A percentile compares a stretch with the other conserved stretches of the same genome.
phyloP scores from a whole-genome alignment of 2,329 filamentous ascomycete genomes.

The Microsporum ferrugineum region DNA sequence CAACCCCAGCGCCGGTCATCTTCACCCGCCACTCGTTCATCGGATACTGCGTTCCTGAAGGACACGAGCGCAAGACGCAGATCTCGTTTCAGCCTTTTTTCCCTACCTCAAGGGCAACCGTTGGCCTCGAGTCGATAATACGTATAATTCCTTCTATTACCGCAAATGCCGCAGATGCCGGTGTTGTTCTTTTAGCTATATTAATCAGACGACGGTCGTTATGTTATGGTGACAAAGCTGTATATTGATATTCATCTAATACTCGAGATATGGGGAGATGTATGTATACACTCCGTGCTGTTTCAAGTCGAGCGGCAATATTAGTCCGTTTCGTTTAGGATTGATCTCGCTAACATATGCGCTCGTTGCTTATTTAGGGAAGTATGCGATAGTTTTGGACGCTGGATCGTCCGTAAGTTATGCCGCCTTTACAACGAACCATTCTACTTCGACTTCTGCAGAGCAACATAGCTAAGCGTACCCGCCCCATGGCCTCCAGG shows the following conservation, averaged over 20 bases:
- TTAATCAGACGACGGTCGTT: background rate
- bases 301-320: background rate
- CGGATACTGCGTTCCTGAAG: background rate
- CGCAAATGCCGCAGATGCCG: background rate
- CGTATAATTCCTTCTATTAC: background rate
- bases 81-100: background rate
- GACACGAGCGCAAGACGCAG: background rate
- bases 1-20: background rate
- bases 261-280: conserved; percentile 34
- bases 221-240: background rate
- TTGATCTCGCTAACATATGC: conserved; percentile 15
- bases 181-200: background rate
- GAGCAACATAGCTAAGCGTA: conserved; percentile 13
- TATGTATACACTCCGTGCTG: conserved; percentile 13
- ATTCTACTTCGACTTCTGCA: background rate
- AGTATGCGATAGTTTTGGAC: conserved; percentile 91
- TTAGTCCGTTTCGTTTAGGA: background rate
- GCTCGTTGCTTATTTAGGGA: conserved; percentile 32
- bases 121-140: background rate
- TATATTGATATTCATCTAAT: background rate
- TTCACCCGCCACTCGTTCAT: background rate
- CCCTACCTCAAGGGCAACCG: background rate
- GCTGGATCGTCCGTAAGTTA: conserved; percentile 71
- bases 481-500: conserved; percentile 32
- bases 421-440: background rate